These are phyloP conservation scores for Yamadazyma songkhlaensis DNA, from an alignment of 1,139 yeast species.

Conservation along the genomic window DNA sequence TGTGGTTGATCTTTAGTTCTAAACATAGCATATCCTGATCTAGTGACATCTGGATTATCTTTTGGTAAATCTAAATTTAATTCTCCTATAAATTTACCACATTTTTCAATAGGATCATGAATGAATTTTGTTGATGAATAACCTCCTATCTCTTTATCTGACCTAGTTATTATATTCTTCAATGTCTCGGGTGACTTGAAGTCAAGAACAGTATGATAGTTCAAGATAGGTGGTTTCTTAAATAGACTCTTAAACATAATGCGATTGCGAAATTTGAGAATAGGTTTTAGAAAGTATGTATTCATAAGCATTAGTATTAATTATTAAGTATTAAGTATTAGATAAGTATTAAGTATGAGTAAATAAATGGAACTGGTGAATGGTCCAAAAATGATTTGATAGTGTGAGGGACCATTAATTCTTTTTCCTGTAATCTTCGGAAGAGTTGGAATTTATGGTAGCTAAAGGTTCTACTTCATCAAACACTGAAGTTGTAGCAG, in stretches of 20 bases:
- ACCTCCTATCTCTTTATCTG: slow-evolving; percentile 79
- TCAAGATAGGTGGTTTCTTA: slow-evolving; percentile 2
- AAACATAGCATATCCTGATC: slow-evolving; percentile 87
- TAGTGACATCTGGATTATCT: slow-evolving; percentile 62
- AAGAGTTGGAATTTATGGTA: slow-evolving; percentile 14
- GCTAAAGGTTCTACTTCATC: slow-evolving; percentile 22
- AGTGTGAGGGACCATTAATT: no score
- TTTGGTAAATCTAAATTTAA: slow-evolving; percentile 74
- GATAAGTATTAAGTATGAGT: background rate
- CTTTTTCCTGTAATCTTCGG: slow-evolving; percentile 13
- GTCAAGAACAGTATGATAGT: slow-evolving; percentile 50
- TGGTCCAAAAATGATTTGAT: no score
- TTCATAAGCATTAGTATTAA: background rate
- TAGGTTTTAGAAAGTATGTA: background rate
- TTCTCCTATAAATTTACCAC: slow-evolving; percentile 68
- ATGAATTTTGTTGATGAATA: slow-evolving; percentile 63
- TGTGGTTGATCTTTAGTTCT: slow-evolving; percentile 64
- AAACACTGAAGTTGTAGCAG: slow-evolving; percentile 43
- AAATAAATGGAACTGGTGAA: background rate
- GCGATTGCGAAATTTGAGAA: background rate
- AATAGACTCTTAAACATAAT: slow-evolving; percentile 3
- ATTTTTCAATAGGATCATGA: slow-evolving; percentile 29
- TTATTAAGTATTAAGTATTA: slow-evolving; percentile 1
- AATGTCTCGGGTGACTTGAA: slow-evolving; percentile 48
- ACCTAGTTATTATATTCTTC: slow-evolving; percentile 53